phyloP scores from a whole-genome alignment of 352 stramenopile genomes.

The Phytophthora megakarya region DNA sequence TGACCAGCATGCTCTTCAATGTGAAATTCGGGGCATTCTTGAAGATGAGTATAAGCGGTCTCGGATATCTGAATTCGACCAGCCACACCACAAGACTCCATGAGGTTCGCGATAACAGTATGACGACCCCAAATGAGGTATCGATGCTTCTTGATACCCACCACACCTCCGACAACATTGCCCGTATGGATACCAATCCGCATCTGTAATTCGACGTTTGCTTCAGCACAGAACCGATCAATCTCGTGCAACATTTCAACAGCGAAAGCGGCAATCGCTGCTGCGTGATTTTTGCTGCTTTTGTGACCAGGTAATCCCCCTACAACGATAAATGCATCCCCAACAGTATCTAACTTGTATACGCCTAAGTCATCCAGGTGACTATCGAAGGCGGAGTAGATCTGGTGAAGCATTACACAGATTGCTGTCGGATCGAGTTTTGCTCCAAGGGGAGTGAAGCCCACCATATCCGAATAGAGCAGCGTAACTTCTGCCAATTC shows the following conservation, averaged over 20 bases:
- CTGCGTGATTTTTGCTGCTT: constrained; percentile 71
- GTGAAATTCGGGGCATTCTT: constrained; percentile 52
- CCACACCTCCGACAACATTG: constrained; percentile 80
- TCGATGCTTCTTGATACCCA: constrained; percentile 84
- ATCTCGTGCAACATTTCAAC: constrained; percentile 89
- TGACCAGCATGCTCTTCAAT: constrained; percentile 50
- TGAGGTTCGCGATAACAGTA: constrained; percentile 78
- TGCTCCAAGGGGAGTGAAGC: constrained; percentile 73
- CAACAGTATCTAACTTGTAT: constrained; percentile 90
- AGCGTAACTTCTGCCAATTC: constrained; percentile 84
- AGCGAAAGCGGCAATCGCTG: constrained; percentile 78
- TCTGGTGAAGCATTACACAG: constrained; percentile 82
- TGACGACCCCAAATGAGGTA: constrained; percentile 88
- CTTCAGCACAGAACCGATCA: constrained; percentile 65
- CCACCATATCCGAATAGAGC: constrained; percentile 88
- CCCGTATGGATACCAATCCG: constrained; percentile 86
- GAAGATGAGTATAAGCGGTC: constrained; percentile 61
- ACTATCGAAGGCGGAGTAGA: constrained; percentile 81
- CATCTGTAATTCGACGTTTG: constrained; percentile 81
- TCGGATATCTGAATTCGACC: constrained; percentile 70
- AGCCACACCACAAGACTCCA: constrained; percentile 69
- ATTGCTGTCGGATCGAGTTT: constrained; percentile 68
- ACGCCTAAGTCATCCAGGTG: constrained; percentile 81
- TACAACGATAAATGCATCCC: constrained; percentile 87
- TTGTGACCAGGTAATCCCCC: constrained; percentile 73